Evolutionary conservation across 192 early-diverging fungal genomes (phyloP).

Genomic region (Bifiguratus adelaidae): DNA sequence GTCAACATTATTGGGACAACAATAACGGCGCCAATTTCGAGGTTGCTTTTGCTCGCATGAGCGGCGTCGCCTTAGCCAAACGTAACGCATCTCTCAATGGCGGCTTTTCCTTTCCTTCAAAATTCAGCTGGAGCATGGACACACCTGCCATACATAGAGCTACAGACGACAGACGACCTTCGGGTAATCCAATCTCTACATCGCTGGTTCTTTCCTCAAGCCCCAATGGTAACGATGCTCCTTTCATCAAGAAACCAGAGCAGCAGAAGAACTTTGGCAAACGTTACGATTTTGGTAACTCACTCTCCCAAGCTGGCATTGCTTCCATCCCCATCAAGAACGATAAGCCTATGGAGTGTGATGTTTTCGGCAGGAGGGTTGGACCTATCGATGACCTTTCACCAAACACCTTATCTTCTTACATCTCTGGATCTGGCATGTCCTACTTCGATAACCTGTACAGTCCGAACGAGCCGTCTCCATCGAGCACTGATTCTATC

Average conservation of each 20-base stretch:
- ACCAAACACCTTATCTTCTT: slow-evolving; percentile 4
- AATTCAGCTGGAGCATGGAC: too few relatives aligned
- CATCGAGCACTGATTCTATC: too few relatives aligned
- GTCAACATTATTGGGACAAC: slow-evolving; percentile 87
- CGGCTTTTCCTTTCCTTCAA: too few relatives aligned
- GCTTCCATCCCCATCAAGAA: neutral
- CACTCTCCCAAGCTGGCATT: slow-evolving; percentile 14
- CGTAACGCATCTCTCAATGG: neutral
- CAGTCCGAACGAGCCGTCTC: neutral
- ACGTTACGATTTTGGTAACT: slow-evolving; percentile 26
- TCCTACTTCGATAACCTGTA: neutral
- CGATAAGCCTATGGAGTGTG: neutral
- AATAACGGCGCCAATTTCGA: slow-evolving; percentile 83
- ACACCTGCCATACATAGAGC: neutral
- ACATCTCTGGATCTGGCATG: neutral
- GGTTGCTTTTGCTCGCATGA: slow-evolving; percentile 23
- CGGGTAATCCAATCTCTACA: neutral
- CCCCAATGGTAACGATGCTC: slow-evolving; percentile 5
- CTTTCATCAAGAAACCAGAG: slow-evolving; percentile 2
- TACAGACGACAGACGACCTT: neutral
- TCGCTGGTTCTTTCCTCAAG: neutral
- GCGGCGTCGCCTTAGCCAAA: neutral
- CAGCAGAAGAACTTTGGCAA: slow-evolving; percentile 8
- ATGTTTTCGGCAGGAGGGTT: neutral
- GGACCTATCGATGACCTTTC: neutral